Base-by-base conservation (phyloP, 2,329 filamentous ascomycete genomes). In the Aspergillus calidoustus region DNA sequence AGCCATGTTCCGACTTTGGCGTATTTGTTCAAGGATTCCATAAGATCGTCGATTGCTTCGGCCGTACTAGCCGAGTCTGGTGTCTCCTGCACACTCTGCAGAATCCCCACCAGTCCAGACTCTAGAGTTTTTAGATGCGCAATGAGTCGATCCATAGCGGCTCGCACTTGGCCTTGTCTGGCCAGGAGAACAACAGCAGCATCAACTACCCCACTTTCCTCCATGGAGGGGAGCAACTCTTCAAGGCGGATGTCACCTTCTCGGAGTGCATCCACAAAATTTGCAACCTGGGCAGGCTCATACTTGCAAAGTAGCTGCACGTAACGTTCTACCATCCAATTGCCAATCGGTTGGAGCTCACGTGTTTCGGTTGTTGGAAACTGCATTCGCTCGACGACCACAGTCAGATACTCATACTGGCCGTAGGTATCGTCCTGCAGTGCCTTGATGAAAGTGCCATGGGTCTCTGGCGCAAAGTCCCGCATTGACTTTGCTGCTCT, bases 1-100 rank as follows among this genome's bases (percentile, higher is more conserved):
- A 99, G 82, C 95, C 95, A 99, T 54, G 96, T 94, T 15, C 96
- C 95, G 1, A 99, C 92, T 66, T 93, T 89, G 1, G 90, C 88
- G 77, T 97, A 98, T 74, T 96, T 97, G 64, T 96, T 89, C 19
- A 99, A 80, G 0, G 90, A 88, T 60, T 87, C 86, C 4, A 97
- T 82, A 1, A 97, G 82, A 60, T 93, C 90, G 59, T 90, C 86
- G 0, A 90, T 87, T 0, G 90, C 86, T 64, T 89, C 86, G 62
- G 88, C 85, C 2, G 89, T 83, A 52, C 83, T 84, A 1, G 80
- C 77, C 1, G 83, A 79, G 59, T 89, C 84, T 1, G 83, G 82
- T 30, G 84, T 84, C 0, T 87, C 83, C 4, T 81, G 79, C 0
- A 83, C 82, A 13, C 86, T 87, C n/a, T 83, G 81, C 3, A 97